Percentiles rank a stretch among this genome's conserved stretches.
Evolutionary conservation across 108 stramenopile species (phyloP).

Genomic region (Cyclotella choctawhatcheeana): DNA sequence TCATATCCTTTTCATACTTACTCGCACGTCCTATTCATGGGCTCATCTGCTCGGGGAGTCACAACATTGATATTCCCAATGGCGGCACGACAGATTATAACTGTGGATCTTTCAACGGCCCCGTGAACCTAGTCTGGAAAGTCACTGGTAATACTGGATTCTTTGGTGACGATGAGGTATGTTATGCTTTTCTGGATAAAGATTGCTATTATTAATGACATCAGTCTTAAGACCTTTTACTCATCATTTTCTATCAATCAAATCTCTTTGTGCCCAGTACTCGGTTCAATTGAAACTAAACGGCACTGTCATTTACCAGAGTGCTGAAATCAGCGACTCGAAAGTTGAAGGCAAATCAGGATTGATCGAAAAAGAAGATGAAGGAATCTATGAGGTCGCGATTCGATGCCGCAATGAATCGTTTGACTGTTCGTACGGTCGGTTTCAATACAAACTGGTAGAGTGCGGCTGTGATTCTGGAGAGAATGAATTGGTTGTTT

Average conservation of each 20-base stretch:
- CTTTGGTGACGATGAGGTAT: not conserved
- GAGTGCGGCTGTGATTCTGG: not conserved
- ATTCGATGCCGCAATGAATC: not conserved
- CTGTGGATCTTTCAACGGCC: not conserved
- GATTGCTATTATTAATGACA: too few relatives aligned
- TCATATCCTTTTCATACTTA: too few relatives aligned
- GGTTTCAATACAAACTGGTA: not conserved
- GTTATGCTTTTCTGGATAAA: too few relatives aligned
- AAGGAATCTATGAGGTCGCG: not conserved
- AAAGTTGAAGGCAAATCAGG: not conserved
- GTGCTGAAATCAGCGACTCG: not conserved
- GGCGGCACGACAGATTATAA: not conserved
- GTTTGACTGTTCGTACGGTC: not conserved
- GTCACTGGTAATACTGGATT: not conserved
- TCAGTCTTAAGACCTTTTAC: too few relatives aligned
- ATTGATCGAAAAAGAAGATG: not conserved
- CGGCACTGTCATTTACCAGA: not conserved
- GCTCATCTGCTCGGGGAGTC: too few relatives aligned
- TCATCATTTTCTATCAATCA: too few relatives aligned
- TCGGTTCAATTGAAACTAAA: not conserved
- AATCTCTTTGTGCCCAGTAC: too few relatives aligned
- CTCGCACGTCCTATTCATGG: too few relatives aligned
- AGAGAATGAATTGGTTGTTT: not conserved
- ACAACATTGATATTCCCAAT: not conserved
- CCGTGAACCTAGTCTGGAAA: not conserved